Percentiles rank a stretch among this genome's conserved stretches.
Evolutionary conservation across 306 rosid species (phyloP).

Genomic region (Rubus parviflorus): DNA sequence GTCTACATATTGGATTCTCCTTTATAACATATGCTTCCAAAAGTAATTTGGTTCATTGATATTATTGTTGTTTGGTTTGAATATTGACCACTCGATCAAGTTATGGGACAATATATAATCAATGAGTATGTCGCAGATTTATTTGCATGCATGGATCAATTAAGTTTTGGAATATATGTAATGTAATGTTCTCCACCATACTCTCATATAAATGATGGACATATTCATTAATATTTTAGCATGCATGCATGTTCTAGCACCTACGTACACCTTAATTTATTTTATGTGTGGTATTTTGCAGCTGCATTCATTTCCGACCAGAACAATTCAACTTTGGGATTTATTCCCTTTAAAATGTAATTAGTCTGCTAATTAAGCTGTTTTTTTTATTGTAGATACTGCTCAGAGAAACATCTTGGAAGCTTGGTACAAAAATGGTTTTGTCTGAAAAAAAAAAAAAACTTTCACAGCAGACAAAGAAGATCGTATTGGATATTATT

Average conservation of each 20-base stretch:
- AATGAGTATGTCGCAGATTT: not conserved
- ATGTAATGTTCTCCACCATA: not conserved
- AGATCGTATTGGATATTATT: not conserved
- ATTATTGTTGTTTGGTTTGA: not conserved
- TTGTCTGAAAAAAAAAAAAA: not conserved
- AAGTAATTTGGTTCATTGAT: not conserved
- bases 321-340: not conserved
- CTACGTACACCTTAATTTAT: not conserved
- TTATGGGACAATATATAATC: not conserved
- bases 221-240: not conserved
- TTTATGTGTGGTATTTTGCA: not conserved
- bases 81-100: not conserved
- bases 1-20: constrained; percentile 25
- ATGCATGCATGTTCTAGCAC: constrained; percentile 6
- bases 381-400: not conserved
- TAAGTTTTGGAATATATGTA: not conserved
- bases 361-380: not conserved
- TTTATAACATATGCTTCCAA: not conserved
- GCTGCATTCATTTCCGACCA: not conserved
- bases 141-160: not conserved
- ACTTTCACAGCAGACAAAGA: not conserved
- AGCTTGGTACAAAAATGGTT: not conserved
- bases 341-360: not conserved
- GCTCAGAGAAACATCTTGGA: not conserved
- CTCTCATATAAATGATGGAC: not conserved